Conservation (phyloP, 129 eudicot species). For the Artemisia argyi region DNA sequence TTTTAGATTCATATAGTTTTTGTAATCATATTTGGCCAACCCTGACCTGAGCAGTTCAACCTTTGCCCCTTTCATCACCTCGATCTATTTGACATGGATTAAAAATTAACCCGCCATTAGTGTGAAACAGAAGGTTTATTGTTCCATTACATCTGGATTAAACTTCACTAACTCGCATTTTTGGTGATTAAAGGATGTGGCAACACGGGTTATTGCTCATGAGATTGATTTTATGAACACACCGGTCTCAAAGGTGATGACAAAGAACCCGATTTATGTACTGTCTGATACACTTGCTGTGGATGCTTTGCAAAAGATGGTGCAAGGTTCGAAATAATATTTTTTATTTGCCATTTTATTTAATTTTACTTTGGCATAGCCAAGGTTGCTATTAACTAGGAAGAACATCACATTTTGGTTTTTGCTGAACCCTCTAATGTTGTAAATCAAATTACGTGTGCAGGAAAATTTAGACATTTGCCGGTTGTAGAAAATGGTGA, state of each 20-base stretch:
- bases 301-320: slow-evolving; percentile 98
- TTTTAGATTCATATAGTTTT: too few relatives aligned
- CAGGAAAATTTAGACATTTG: slow-evolving; percentile 96
- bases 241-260: slow-evolving; percentile 93
- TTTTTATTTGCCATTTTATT: too few relatives aligned
- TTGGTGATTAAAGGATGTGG: slow-evolving; percentile 69
- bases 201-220: slow-evolving; percentile 78
- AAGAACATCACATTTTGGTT: slow-evolving; percentile 8
- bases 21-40: neutral
- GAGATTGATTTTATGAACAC: slow-evolving; percentile 83
- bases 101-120: neutral
- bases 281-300: slow-evolving; percentile 95
- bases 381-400: slow-evolving; percentile 54
- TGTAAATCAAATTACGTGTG: slow-evolving; percentile 9
- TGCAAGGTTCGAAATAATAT: slow-evolving; percentile 58
- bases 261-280: slow-evolving; percentile 95
- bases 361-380: too few relatives aligned
- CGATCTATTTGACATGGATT: neutral
- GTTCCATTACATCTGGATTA: slow-evolving; percentile 1
- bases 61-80: neutral
- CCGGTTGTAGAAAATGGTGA: slow-evolving; percentile 98
- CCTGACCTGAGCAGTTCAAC: neutral
- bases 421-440: slow-evolving; percentile 3
- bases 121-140: neutral
- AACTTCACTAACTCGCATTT: slow-evolving; percentile 11